A percentile compares a stretch with the other conserved stretches of the same genome.
phyloP scores from a whole-genome alignment of 2,329 filamentous ascomycete species.

The Phialophora tarda region DNA sequence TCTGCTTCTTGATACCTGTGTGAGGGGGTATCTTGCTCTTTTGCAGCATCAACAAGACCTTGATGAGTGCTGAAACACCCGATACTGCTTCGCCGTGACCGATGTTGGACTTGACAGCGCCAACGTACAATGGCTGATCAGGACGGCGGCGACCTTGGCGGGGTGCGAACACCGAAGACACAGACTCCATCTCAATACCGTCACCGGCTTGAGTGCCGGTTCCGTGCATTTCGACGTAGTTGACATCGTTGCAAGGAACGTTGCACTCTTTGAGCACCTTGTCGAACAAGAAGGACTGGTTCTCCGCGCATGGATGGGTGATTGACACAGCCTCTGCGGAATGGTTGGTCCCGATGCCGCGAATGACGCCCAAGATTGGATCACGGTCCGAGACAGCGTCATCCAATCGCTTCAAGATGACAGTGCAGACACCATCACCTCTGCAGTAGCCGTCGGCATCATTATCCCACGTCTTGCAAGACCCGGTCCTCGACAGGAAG shows the following conservation, averaged over 20 bases:
- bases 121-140: slow-evolving; percentile 44
- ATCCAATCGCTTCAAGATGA: slow-evolving; percentile 79
- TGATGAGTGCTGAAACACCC: slow-evolving; percentile 56
- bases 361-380: slow-evolving; percentile 70
- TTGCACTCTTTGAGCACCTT: slow-evolving; percentile 47
- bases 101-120: slow-evolving; percentile 47
- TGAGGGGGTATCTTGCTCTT: slow-evolving; percentile 69
- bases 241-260: slow-evolving; percentile 46
- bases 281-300: slow-evolving; percentile 47
- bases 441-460: slow-evolving; percentile 82
- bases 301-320: slow-evolving; percentile 50
- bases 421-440: slow-evolving; percentile 74
- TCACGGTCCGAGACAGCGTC: slow-evolving; percentile 79
- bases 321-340: slow-evolving; percentile 57
- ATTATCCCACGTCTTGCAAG: slow-evolving; percentile 81
- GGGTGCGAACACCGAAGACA: slow-evolving; percentile 46
- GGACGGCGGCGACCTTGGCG: slow-evolving; percentile 40
- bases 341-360: slow-evolving; percentile 78
- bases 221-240: slow-evolving; percentile 51
- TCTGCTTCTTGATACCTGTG: slow-evolving; percentile 65
- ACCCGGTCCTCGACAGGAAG: slow-evolving; percentile 76
- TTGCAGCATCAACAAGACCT: slow-evolving; percentile 69
- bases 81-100: slow-evolving; percentile 55
- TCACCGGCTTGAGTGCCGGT: slow-evolving; percentile 52
- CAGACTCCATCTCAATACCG: slow-evolving; percentile 47